Evolutionary conservation across 345 rosid species (phyloP).

Genomic region (Trapa incisa): DNA sequence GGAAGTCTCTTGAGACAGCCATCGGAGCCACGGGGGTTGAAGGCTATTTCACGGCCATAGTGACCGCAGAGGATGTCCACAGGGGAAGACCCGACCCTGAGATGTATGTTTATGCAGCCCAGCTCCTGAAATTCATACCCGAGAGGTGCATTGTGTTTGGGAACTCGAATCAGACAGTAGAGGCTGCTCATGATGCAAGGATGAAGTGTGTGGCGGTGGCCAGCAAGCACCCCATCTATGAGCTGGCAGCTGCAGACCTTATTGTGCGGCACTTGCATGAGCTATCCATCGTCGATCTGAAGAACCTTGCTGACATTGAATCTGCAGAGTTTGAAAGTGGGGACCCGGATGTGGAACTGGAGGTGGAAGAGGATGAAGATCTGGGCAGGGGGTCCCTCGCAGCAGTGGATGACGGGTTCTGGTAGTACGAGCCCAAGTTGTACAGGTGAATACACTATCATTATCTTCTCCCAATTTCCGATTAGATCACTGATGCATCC

Average conservation of each 20-base stretch:
- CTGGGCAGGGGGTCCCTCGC: slow-evolving; percentile 20
- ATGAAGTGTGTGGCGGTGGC: slow-evolving; percentile 99
- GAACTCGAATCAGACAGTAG: slow-evolving; percentile 79
- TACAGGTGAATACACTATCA: neutral
- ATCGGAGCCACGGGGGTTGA: slow-evolving; percentile 52
- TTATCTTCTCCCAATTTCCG: neutral
- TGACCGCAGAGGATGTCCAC: slow-evolving; percentile 83
- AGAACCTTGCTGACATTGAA: slow-evolving; percentile 77
- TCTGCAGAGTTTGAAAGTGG: slow-evolving; percentile 44
- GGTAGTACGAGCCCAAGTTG: slow-evolving; percentile 22
- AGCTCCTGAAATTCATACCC: slow-evolving; percentile 73
- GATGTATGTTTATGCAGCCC: slow-evolving; percentile 79
- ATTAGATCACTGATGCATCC: no score
- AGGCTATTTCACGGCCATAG: slow-evolving; percentile 54
- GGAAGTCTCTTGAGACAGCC: slow-evolving; percentile 60
- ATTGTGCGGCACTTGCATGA: slow-evolving; percentile 71
- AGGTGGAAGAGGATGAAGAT: slow-evolving; percentile 45
- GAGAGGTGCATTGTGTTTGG: slow-evolving; percentile 96
- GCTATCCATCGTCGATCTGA: slow-evolving; percentile 81
- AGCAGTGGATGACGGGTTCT: slow-evolving; percentile 61
- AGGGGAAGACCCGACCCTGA: slow-evolving; percentile 96
- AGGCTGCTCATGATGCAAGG: slow-evolving; percentile 85
- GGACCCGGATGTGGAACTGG: slow-evolving; percentile 61
- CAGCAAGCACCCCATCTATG: slow-evolving; percentile 81
- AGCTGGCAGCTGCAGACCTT: slow-evolving; percentile 88